Evolutionary conservation across 1,284 basidiomycete species (phyloP), one percentile per base, ranked within the genome.

Genomic region (Marasmius sp.): DNA sequence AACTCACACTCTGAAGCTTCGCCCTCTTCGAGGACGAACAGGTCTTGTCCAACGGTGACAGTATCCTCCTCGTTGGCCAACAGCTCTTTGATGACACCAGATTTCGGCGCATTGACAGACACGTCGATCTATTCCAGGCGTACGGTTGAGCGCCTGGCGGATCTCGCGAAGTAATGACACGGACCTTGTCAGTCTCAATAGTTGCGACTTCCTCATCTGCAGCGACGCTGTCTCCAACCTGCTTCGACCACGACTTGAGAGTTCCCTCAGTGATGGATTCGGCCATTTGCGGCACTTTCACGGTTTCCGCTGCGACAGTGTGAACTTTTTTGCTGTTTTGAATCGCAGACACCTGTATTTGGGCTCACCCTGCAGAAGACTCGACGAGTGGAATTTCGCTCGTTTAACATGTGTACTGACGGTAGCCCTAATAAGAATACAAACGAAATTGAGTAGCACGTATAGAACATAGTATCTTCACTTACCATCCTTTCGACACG

Each of bases 191-290:
- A 12, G 97, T 99, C 82, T 99, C 97, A 69, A 99, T 98, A 53
- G 94, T 97, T 33, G 95, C 97, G 61, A 99, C 85, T 80, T 99
- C 97, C 79, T 99, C 97, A 74, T 98, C 95, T 48, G 84, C 90
- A 73, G 90, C 86, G 63, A 99, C 95, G 65, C 81, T 86, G 73
- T 99, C 97, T 49, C 97, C 97, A 57, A 93, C 89, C 79, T 96
- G 88, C 81, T 98, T 98, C 70, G 85, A 84, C 95, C 95, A 99
- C 64, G 94, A 85, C 80, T 96, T 98, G 65, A 99, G 83, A 6
- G 97, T 99, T 59, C 97, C 97, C 79, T 99, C 97, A 16, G 94
- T 94, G 79, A 99, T 97, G 68, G 95, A 98, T 77, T 99, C 97
- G 59, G 97, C 96, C 96, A 99, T 98, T 77, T 95, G 92, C 33